Evolutionary conservation across 2,329 filamentous ascomycete species (phyloP).

Genomic region (Ophiostoma pallidulum): DNA sequence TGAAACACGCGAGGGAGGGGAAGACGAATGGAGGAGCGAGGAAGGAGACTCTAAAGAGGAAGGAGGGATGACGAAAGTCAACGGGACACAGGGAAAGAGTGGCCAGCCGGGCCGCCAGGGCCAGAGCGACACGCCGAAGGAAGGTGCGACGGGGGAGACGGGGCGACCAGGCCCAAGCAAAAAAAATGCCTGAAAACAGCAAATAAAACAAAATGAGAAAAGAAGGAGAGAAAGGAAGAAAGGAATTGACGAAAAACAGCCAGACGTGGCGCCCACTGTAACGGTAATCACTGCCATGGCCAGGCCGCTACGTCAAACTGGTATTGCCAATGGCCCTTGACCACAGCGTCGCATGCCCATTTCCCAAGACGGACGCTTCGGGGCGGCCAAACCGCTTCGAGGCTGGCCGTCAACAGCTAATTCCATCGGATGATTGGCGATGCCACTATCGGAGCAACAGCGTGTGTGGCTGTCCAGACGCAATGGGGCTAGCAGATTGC

Average conservation of each 20-base stretch:
- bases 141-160: no score
- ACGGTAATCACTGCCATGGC: background rate
- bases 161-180: no score
- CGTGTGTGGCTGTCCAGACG: no score
- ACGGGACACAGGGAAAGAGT: background rate
- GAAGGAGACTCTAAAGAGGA: background rate
- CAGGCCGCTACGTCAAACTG: no score
- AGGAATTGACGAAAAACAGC: background rate
- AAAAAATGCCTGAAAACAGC: no score
- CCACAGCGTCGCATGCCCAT: background rate
- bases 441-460: no score
- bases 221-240: background rate
- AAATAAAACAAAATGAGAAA: background rate
- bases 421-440: no score
- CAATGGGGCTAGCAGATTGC: no score
- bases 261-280: no score
- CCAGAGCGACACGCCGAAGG: background rate
- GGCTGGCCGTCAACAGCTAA: background rate
- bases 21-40: background rate
- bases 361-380: background rate
- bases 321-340: no score
- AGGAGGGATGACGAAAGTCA: slow-evolving; percentile 1
- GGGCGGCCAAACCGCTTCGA: background rate
- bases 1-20: slow-evolving; percentile 4
- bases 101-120: no score